Evolutionary conservation across 1,139 yeast genomes (phyloP), one percentile per base, ranked within the genome.

Genomic region (Hyphopichia fennica): DNA sequence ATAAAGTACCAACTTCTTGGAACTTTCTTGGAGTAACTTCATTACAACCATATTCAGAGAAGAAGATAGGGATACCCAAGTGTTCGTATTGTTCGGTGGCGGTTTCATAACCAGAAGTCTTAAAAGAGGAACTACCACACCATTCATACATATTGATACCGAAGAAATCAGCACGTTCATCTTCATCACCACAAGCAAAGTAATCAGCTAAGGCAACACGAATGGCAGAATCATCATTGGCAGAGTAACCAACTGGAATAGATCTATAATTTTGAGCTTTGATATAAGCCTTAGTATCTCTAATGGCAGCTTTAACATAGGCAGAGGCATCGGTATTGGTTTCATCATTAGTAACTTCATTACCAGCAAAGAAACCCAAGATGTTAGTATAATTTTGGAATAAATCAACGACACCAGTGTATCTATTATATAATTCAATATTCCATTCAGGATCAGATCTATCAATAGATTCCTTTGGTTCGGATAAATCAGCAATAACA

Each of bases 141-240:
- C 97, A 84, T 62, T 86, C 89, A 65, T 90, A 90, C 53, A 93
- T 86, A 72, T 91, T 90, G 56, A 91, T 79, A 41, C 96, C 97
- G 58, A 87, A 88, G 67, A 90, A 90, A 60, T 90, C 97, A 15
- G 95, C 81, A 39, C 93, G 82, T 30, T 72, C 78, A 39, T 81
- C 86, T 27, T 73, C 72, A 31, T 69, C 72, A 46, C 83, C 84
- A 66, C 97, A 91, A 47, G 89, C 83, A 54, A 91, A 76, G 63
- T 88, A 91, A 55, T 84, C 85, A 63, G 89, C 87, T 48, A 93
- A 81, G 31, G 89, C 87, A 43, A 77, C 67, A 62, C 96, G 80
- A 51, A 85, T 77, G 23, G 75, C 77, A 44, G 69, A 69, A 55
- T 85, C 95, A 63, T 90, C 96, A 39, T 95, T 96, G 35, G 96